Conservation (phyloP, 306 rosid species). For the Fagus crenata region DNA sequence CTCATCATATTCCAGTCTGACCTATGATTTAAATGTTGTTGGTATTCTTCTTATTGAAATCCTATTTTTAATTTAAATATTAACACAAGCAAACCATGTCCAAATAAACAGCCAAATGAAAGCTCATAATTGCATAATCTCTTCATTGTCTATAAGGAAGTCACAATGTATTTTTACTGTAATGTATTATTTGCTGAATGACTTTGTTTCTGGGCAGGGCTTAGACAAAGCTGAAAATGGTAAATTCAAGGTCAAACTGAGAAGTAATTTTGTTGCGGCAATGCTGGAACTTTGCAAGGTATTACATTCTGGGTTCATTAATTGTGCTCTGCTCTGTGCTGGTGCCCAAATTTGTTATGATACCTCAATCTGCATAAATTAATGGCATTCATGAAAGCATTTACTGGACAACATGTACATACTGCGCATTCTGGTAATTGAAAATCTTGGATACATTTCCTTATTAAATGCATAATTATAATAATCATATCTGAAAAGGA, state of each 20-base stretch:
- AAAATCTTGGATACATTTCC: background rate
- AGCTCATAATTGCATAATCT: conserved; percentile 13
- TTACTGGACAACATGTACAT: conserved; percentile 11
- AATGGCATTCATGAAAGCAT: background rate
- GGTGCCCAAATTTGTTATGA: background rate
- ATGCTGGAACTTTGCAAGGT: conserved; percentile 91
- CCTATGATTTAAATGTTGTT: background rate
- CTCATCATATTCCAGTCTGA: background rate
- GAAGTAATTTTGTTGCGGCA: conserved; percentile 72
- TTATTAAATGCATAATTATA: background rate
- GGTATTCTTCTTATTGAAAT: background rate
- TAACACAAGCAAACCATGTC: background rate
- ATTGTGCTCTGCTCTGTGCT: background rate
- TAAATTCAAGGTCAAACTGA: conserved; percentile 65
- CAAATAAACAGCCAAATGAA: background rate
- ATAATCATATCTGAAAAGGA: conserved; percentile 15
- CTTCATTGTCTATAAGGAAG: conserved; percentile 5
- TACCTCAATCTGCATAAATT: background rate
- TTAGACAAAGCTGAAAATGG: conserved; percentile 71
- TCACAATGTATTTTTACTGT: background rate
- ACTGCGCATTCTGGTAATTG: conserved; percentile 9
- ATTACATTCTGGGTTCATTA: conserved; percentile 26
- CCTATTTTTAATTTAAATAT: background rate
- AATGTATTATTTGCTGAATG: conserved; percentile 8
- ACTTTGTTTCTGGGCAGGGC: conserved; percentile 48